These are phyloP conservation scores for Didymella pinodella DNA, from an alignment of 2,329 filamentous ascomycete genomes.

Conservation along the genomic window DNA sequence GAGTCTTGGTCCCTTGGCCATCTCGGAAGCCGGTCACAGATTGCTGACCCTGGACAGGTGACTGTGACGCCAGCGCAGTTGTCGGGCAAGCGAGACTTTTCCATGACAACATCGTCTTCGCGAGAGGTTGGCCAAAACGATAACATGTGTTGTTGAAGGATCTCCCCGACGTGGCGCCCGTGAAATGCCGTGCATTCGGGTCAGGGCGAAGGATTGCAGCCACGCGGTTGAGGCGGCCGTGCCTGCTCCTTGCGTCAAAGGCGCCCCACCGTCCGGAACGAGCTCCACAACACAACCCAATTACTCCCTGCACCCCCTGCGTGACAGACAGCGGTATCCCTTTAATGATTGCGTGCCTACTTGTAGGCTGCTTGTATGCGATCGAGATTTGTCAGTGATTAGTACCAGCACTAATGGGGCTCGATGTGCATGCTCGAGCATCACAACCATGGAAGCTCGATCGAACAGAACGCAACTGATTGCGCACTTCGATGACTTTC, in stretches of 20 bases:
- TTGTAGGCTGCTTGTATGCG: slow-evolving; percentile 5
- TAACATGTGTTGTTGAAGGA: slow-evolving; percentile 5
- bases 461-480: slow-evolving; percentile 25
- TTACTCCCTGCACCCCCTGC: slow-evolving; percentile 6
- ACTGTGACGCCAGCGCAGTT: not conserved
- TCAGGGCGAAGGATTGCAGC: slow-evolving; percentile 9
- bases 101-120: not conserved
- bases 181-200: slow-evolving; percentile 6
- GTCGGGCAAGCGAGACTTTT: not conserved
- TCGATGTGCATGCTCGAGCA: not conserved
- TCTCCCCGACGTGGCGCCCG: slow-evolving; percentile 17
- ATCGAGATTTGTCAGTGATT: not conserved
- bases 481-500: slow-evolving; percentile 24
- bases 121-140: not conserved
- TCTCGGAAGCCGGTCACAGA: not conserved
- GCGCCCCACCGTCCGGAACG: slow-evolving; percentile 5
- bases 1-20: slow-evolving; percentile 7
- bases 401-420: not conserved
- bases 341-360: not conserved
- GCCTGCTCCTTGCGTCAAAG: slow-evolving; percentile 9
- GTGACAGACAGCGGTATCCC: slow-evolving; percentile 8
- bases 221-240: slow-evolving; percentile 9
- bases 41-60: not conserved
- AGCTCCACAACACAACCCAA: slow-evolving; percentile 7
- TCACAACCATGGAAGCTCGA: slow-evolving; percentile 23